phyloP scores from a whole-genome alignment of 2,329 filamentous ascomycete species.

The Emericellopsis atlantica region DNA sequence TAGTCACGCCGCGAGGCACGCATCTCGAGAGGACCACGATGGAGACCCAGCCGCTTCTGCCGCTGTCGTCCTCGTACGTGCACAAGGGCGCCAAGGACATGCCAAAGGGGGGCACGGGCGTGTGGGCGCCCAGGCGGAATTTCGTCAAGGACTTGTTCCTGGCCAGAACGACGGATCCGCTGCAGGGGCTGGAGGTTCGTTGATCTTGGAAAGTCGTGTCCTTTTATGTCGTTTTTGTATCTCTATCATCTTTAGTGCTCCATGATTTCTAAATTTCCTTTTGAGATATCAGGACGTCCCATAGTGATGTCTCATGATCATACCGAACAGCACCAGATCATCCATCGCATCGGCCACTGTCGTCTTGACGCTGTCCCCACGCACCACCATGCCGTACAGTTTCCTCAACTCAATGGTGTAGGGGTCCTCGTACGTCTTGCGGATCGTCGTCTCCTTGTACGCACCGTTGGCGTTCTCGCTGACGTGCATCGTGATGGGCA shows the following conservation, averaged over 20 bases:
- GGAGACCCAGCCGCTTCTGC: background rate
- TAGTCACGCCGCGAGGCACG: background rate
- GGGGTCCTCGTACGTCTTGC: slow-evolving; percentile 26
- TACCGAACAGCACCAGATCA: slow-evolving; percentile 10
- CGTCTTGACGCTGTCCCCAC: slow-evolving; percentile 16
- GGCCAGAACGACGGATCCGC: background rate
- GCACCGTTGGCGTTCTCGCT: slow-evolving; percentile 23
- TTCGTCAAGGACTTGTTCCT: background rate
- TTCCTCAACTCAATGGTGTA: slow-evolving; percentile 19
- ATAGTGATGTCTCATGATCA: slow-evolving; percentile 9
- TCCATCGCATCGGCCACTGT: slow-evolving; percentile 13
- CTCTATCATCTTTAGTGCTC: too few species aligned
- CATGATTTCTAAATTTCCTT: too few species aligned
- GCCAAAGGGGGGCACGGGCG: background rate
- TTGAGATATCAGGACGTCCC: too few species aligned
- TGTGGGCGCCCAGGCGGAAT: slow-evolving; percentile 1
- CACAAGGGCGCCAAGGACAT: background rate
- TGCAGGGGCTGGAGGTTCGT: background rate
- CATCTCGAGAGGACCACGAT: background rate
- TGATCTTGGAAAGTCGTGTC: background rate
- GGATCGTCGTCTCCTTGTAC: slow-evolving; percentile 8
- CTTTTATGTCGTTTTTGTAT: too few species aligned
- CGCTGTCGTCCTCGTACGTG: slow-evolving; percentile 1
- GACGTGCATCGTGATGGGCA: slow-evolving; percentile 31
- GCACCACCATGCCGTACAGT: slow-evolving; percentile 6